Evolutionary conservation across 176 grass and related monocot species (phyloP).

Genomic region (Juncus inflexus): DNA sequence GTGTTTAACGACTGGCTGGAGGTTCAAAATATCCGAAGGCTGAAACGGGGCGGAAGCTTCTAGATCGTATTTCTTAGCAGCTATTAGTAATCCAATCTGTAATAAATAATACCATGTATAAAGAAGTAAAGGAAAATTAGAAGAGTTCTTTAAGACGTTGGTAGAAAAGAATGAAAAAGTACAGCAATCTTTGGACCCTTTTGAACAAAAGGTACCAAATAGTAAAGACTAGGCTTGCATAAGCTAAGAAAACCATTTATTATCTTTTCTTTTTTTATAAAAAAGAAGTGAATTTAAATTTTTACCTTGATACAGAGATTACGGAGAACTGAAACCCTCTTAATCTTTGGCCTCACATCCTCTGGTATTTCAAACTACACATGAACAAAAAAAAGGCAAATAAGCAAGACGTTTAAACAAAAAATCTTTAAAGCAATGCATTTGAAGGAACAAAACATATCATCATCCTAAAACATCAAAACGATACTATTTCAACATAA

Average conservation of each 20-base stretch:
- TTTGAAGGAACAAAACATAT: no score
- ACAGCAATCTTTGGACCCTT: no score
- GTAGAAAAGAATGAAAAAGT: no score
- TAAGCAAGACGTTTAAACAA: neutral
- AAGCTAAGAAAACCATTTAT: no score
- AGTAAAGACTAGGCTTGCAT: no score
- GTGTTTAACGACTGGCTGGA: slow-evolving; percentile 87
- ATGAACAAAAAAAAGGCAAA: slow-evolving; percentile 14
- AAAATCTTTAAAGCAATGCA: no score
- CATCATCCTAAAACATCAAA: no score
- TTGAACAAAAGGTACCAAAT: no score
- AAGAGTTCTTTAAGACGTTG: no score
- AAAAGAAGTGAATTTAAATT: neutral
- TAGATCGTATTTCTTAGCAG: slow-evolving; percentile 69
- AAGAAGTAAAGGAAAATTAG: neutral
- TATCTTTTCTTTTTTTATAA: slow-evolving; percentile 8
- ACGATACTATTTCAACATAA: no score
- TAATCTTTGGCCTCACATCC: slow-evolving; percentile 53
- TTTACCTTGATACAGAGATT: slow-evolving; percentile 95
- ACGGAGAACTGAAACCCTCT: slow-evolving; percentile 62
- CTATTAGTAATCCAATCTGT: slow-evolving; percentile 87
- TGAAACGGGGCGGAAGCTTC: slow-evolving; percentile 59
- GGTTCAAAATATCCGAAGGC: slow-evolving; percentile 83
- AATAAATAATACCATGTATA: neutral
- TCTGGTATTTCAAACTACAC: slow-evolving; percentile 77